A percentile compares a stretch with the other conserved stretches of the same genome.
Conservation (phyloP, 306 rosid species). For the Dryas alaskensis region DNA sequence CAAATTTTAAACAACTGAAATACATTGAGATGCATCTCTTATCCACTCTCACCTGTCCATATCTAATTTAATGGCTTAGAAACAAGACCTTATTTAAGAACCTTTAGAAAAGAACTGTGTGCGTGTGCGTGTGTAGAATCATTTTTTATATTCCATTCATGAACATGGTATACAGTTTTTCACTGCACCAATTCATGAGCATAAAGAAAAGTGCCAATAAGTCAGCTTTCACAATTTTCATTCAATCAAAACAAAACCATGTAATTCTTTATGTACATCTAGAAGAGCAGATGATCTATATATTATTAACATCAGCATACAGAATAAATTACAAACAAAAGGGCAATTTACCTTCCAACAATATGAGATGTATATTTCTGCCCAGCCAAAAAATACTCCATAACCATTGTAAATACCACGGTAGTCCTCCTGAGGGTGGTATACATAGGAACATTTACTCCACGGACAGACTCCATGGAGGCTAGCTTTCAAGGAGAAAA, state of each 20-base stretch:
- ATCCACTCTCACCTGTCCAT: neutral
- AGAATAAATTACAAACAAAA: slow-evolving; percentile 15
- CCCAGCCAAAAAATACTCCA: slow-evolving; percentile 72
- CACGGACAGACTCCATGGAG: slow-evolving; percentile 95
- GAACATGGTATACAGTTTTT: neutral
- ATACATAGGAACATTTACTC: slow-evolving; percentile 99
- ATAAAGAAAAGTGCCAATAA: neutral
- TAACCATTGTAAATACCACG: slow-evolving; percentile 83
- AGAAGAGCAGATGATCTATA: slow-evolving; percentile 18
- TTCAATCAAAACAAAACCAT: neutral
- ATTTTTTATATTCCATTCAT: neutral
- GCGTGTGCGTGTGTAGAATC: neutral
- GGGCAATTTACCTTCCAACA: slow-evolving; percentile 65
- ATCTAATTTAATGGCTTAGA: neutral
- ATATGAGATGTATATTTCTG: slow-evolving; percentile 73
- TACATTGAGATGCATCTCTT: neutral
- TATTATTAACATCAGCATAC: neutral
- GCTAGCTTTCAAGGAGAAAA: slow-evolving; percentile 77
- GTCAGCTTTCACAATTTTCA: neutral
- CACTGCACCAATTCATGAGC: neutral
- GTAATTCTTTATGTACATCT: neutral
- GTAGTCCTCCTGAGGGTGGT: slow-evolving; percentile 94
- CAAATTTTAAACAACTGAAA: neutral
- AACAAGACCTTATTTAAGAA: neutral
- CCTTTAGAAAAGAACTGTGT: neutral